Base-by-base conservation (phyloP, 768 basidiomycete genomes). In the Panellus pusillus region DNA sequence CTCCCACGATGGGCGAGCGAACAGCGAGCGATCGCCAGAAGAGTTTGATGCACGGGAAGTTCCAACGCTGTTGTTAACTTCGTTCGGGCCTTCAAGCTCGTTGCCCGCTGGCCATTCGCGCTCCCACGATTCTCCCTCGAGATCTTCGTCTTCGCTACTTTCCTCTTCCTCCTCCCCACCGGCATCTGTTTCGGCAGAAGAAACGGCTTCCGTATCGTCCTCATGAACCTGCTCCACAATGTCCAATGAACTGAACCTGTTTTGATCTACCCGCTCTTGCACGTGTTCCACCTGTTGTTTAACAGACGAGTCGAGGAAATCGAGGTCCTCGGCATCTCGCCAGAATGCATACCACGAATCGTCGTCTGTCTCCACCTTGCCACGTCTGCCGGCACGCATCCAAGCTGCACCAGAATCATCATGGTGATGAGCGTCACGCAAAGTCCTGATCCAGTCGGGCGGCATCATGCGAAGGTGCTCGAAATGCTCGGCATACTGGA, bases 301-400 rank as follows among this genome's bases (percentile, higher is more conserved):
- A 12, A 50, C 18, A 1, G 60, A 51, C 1, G 41, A 48, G 0
- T 68, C 62, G 37, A 84, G 57, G 60, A 83, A 86, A 2, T 65
- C 68, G 2, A 86, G 49, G 60, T 87, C 84, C 0, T 62, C 50
- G 5, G 71, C 73, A 6, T 66, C 58, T 47, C 66, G 68, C 86
- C 85, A 87, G 53, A 79, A 82, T 0, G 72, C 74, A 57, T 83
- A 84, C 0, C 71, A 28, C 0, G 79, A 70, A 17, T 61, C 32
- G 44, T 72, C 71, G 11, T 61, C 55, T 8, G 35, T 44, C n/a
- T 50, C 24, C n/a, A 19, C 50, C 45, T 57, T 65, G 24, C 61
- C 53, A 24, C 47, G 47, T 47, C 54, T 57, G 1, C 74, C 72
- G 18, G 67, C 68, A 5, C 9, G 65, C 31, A 70, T 59, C 78